Percentiles rank a stretch among this genome's conserved stretches.
Conservation (phyloP, 176 grass and related monocot genomes). For the Phragmites australis region DNA sequence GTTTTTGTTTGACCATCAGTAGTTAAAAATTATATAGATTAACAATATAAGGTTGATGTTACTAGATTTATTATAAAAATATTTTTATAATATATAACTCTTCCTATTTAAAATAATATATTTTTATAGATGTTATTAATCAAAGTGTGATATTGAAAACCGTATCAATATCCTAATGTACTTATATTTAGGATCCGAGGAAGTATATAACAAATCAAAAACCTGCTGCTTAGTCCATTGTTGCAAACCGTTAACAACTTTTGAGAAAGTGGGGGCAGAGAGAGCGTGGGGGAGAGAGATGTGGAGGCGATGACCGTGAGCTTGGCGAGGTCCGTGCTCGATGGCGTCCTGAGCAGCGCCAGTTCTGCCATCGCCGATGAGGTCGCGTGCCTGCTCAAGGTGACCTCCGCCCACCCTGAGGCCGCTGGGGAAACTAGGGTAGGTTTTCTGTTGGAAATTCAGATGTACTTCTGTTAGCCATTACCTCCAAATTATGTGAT, state of each 20-base stretch:
- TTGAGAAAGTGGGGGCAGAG: neutral
- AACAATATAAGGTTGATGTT: too few relatives aligned
- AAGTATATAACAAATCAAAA: neutral
- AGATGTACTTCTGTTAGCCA: conserved; percentile 4
- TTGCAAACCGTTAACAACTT: neutral
- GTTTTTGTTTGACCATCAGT: too few relatives aligned
- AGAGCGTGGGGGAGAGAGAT: neutral
- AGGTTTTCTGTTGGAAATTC: conserved; percentile 20
- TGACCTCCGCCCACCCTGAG: neutral
- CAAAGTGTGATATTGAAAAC: too few relatives aligned
- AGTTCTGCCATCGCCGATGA: conserved; percentile 35
- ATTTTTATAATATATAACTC: too few relatives aligned
- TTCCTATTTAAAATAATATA: too few relatives aligned
- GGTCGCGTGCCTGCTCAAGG: conserved; percentile 24
- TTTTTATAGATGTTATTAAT: too few relatives aligned
- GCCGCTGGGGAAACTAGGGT: conserved; percentile 61
- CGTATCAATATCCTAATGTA: too few relatives aligned
- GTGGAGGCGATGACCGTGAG: conserved; percentile 49
- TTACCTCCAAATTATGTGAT: neutral
- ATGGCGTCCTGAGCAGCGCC: conserved; percentile 36
- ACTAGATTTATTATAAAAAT: too few relatives aligned
- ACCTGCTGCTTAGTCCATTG: neutral
- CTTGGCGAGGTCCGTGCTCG: conserved; percentile 40
- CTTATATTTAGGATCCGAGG: too few relatives aligned
- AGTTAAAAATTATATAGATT: too few relatives aligned